Conservation (phyloP, 176 grass and related monocot genomes). For the Oryza meridionalis region DNA sequence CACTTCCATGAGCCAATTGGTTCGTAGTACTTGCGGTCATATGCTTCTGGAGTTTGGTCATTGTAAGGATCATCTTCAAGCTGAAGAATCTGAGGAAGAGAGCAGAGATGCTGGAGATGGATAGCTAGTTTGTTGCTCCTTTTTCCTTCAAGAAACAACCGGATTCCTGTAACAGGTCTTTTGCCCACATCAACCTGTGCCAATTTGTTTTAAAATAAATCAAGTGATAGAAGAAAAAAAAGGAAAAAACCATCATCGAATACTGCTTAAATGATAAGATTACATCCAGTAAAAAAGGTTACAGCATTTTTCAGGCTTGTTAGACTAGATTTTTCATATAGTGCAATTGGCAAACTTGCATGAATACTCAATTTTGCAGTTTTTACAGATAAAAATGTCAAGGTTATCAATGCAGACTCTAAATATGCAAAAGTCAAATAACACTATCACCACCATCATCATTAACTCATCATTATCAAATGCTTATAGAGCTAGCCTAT, state of each 20-base stretch:
- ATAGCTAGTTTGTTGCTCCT: constrained; percentile 93
- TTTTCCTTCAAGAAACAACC: constrained; percentile 93
- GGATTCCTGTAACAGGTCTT: constrained; percentile 81
- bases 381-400: neutral
- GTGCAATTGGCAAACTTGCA: neutral
- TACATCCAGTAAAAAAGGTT: neutral
- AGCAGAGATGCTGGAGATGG: constrained; percentile 92
- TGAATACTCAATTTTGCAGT: neutral
- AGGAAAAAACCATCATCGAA: neutral
- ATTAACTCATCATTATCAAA: neutral
- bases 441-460: neutral
- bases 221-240: neutral
- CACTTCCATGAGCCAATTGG: constrained; percentile 78
- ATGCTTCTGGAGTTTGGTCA: constrained; percentile 44
- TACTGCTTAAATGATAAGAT: neutral
- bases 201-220: constrained; percentile 16
- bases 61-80: constrained; percentile 68
- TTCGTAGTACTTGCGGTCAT: constrained; percentile 81
- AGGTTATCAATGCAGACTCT: neutral
- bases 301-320: neutral
- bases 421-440: neutral
- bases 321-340: neutral
- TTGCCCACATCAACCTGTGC: constrained; percentile 86
- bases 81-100: constrained; percentile 84
- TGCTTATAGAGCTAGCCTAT: neutral